These are phyloP conservation scores for Dothiorella sarmentorum DNA, from an alignment of 2,329 filamentous ascomycete species.

Conservation along the genomic window DNA sequence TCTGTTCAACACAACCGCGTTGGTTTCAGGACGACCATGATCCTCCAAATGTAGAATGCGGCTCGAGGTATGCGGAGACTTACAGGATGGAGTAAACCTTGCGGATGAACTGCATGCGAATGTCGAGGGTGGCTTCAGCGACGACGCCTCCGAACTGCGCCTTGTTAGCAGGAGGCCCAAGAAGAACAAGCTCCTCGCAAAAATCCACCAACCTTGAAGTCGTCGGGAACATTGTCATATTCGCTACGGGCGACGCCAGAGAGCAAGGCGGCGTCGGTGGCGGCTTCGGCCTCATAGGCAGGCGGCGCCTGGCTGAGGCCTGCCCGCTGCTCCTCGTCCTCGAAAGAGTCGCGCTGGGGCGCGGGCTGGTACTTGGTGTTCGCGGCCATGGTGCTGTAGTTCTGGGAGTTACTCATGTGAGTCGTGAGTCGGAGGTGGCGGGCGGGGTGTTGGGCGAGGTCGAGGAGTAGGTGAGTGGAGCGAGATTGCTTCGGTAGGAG, in stretches of 20 bases:
- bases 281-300: constrained; percentile 64
- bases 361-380: constrained; percentile 80
- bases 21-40: not conserved
- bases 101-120: constrained; percentile 93
- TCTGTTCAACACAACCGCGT: not conserved
- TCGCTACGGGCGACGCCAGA: constrained; percentile 67
- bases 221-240: constrained; percentile 89
- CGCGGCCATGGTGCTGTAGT: constrained; percentile 19
- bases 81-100: constrained; percentile 93
- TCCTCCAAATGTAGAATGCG: not conserved
- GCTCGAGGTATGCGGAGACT: constrained; percentile 39
- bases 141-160: constrained; percentile 83
- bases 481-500: not conserved
- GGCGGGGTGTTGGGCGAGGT: not conserved
- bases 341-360: constrained; percentile 81
- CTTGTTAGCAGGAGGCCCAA: constrained; percentile 15
- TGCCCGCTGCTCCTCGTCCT: constrained; percentile 51
- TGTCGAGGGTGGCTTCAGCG: constrained; percentile 88
- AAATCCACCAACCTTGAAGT: constrained; percentile 71
- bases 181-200: not conserved
- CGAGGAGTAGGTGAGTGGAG: not conserved
- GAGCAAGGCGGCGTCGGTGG: constrained; percentile 57
- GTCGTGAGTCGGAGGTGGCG: not conserved
- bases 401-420: not conserved
- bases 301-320: constrained; percentile 74